phyloP scores from a whole-genome alignment of 805 yeast species.

The Priceomyces medius region DNA sequence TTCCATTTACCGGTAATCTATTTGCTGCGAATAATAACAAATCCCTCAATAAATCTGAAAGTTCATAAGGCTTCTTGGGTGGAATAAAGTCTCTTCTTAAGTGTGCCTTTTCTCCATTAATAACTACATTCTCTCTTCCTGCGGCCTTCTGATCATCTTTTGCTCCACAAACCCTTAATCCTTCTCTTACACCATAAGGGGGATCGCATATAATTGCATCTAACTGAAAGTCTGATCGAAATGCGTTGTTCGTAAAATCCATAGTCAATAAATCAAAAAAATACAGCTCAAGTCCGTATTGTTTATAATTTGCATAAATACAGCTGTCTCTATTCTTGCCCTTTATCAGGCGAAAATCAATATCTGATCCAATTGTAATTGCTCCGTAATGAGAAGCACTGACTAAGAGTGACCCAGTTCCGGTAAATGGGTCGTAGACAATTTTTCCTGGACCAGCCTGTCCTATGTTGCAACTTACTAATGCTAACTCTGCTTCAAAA shows the following conservation, averaged over 20 bases:
- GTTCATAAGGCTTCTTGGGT: conserved; percentile 86
- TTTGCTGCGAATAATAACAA: conserved; percentile 69
- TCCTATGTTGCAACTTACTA: conserved; percentile 84
- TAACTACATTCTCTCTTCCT: conserved; percentile 72
- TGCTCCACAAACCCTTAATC: conserved; percentile 89
- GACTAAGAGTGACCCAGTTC: conserved; percentile 91
- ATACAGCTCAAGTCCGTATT: conserved; percentile 57
- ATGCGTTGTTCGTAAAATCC: conserved; percentile 92
- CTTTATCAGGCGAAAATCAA: conserved; percentile 74
- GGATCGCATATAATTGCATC: conserved; percentile 94
- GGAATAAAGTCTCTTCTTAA: conserved; percentile 81
- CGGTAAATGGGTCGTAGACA: conserved; percentile 92
- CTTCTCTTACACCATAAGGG: conserved; percentile 96
- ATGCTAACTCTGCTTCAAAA: conserved; percentile 89
- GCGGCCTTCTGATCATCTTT: conserved; percentile 61
- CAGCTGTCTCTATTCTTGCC: conserved; percentile 61
- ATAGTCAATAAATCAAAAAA: conserved; percentile 79
- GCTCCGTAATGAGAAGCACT: conserved; percentile 89
- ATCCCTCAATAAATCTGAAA: conserved; percentile 76
- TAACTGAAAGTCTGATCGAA: conserved; percentile 58
- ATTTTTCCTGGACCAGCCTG: conserved; percentile 64
- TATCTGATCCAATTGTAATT: conserved; percentile 80
- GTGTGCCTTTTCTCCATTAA: conserved; percentile 77
- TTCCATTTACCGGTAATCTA: conserved; percentile 69
- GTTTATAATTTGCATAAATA: conserved; percentile 66